Evolutionary conservation across 768 basidiomycete genomes (phyloP).

Genomic region (Phylloporus arenicola): DNA sequence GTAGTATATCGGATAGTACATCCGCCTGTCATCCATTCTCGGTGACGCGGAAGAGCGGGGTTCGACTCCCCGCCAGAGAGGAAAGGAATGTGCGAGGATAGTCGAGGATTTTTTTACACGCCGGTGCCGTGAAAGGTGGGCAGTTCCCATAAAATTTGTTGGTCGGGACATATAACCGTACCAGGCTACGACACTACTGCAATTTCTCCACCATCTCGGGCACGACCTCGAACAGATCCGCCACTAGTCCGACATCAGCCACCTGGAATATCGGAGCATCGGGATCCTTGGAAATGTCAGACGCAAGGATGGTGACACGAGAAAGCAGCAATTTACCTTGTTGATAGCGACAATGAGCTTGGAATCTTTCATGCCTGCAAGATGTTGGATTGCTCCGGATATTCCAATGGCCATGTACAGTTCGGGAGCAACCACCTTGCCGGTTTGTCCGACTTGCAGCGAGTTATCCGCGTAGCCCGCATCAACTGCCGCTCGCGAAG

Average conservation of each 20-base stretch:
- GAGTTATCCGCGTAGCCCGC: slow-evolving; percentile 98
- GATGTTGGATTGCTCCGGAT: slow-evolving; percentile 97
- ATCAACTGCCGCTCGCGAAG: slow-evolving; percentile 97
- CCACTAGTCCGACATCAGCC: slow-evolving; percentile 91
- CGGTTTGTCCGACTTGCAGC: slow-evolving; percentile 98
- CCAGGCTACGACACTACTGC: slow-evolving; percentile 37
- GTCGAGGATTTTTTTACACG: too few relatives aligned
- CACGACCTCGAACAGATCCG: slow-evolving; percentile 87
- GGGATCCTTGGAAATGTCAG: slow-evolving; percentile 59
- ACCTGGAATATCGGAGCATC: slow-evolving; percentile 99
- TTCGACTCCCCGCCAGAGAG: slow-evolving; percentile 46
- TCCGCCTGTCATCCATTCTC: slow-evolving; percentile 38
- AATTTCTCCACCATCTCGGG: slow-evolving; percentile 89
- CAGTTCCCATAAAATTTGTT: too few relatives aligned
- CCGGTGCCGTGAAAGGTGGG: too few relatives aligned
- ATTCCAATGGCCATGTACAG: slow-evolving; percentile 96
- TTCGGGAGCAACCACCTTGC: slow-evolving; percentile 96
- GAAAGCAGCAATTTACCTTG: slow-evolving; percentile 51
- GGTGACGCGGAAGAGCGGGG: slow-evolving; percentile 37
- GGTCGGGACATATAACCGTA: background rate
- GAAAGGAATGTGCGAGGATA: background rate
- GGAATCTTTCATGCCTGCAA: slow-evolving; percentile 99
- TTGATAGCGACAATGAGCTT: slow-evolving; percentile 98
- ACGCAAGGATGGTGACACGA: background rate
- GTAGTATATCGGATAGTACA: slow-evolving; percentile 51